A percentile compares a stretch with the other conserved stretches of the same genome.
Conservation (phyloP, 2,329 filamentous ascomycete genomes). For the Emydomyces testavorans region DNA sequence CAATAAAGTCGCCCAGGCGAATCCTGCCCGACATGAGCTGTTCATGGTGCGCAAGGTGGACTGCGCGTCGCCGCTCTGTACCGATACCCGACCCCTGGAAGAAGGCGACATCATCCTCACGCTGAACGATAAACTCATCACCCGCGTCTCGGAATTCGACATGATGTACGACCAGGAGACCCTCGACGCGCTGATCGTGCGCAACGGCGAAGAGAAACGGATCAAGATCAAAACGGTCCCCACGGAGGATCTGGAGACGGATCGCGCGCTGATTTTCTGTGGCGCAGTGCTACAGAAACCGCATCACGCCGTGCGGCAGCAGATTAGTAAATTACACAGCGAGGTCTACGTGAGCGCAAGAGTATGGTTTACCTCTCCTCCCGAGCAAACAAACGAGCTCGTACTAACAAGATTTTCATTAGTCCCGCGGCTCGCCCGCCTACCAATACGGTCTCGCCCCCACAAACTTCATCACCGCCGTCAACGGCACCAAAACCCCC, state of each 20-base stretch:
- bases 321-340: constrained; percentile 91
- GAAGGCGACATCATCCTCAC: constrained; percentile 91
- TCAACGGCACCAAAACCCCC: constrained; percentile 77
- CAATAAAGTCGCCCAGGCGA: constrained; percentile 72
- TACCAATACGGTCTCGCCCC: constrained; percentile 88
- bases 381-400: no score
- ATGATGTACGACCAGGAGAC: constrained; percentile 86
- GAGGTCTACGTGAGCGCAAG: constrained; percentile 92
- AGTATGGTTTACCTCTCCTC: constrained; percentile 23
- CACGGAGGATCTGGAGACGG: constrained; percentile 82
- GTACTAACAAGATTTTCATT: no score
- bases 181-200: constrained; percentile 75
- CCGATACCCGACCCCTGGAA: constrained; percentile 52
- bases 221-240: constrained; percentile 74
- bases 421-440: constrained; percentile 65
- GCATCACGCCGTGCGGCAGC: constrained; percentile 91
- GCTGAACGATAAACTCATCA: constrained; percentile 83
- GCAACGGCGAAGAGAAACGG: constrained; percentile 66
- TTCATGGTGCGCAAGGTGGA: constrained; percentile 96
- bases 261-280: constrained; percentile 86
- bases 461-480: constrained; percentile 94
- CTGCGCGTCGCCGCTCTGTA: constrained; percentile 42
- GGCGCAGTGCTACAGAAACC: constrained; percentile 86
- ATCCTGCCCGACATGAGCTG: constrained; percentile 85
- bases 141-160: constrained; percentile 82